These are phyloP conservation scores for Globisporangium barbulae DNA, from an alignment of 352 stramenopile species.

Conservation along the genomic window DNA sequence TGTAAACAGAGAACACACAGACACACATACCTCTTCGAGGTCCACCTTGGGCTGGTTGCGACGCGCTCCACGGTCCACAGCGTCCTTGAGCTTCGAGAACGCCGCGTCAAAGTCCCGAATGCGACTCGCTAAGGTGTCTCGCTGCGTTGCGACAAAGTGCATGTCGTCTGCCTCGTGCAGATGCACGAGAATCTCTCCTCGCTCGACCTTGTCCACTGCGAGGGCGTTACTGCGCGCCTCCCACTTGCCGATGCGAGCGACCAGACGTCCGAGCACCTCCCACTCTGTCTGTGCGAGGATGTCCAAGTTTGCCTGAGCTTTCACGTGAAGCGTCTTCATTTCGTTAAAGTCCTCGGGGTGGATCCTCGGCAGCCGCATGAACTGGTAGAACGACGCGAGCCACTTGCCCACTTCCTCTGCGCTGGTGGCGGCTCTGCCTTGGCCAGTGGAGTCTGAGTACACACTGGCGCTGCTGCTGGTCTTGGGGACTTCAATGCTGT, in stretches of 20 bases:
- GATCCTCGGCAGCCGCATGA: constrained; percentile 40
- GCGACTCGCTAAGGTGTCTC: constrained; percentile 32
- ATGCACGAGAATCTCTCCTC: constrained; percentile 42
- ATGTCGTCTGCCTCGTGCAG: constrained; percentile 63
- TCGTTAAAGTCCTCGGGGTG: constrained; percentile 32
- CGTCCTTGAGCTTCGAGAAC: constrained; percentile 60
- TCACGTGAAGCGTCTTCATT: constrained; percentile 41
- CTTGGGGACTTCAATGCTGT: constrained; percentile 72
- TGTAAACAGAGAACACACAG: neutral
- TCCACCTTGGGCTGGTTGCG: constrained; percentile 64
- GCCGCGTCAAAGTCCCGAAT: constrained; percentile 53
- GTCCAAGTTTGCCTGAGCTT: constrained; percentile 24
- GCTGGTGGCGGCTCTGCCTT: constrained; percentile 5
- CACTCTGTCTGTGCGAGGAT: constrained; percentile 42
- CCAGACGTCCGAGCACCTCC: constrained; percentile 47
- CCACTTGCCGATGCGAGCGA: constrained; percentile 57
- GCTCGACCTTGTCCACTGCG: constrained; percentile 33
- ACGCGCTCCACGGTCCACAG: constrained; percentile 56
- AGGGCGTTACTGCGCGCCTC: constrained; percentile 33
- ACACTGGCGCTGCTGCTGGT: constrained; percentile 13
- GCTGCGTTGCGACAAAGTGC: constrained; percentile 39
- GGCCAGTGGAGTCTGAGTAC: neutral
- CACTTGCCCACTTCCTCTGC: constrained; percentile 55
- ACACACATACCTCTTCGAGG: constrained; percentile 38
- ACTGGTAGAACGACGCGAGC: constrained; percentile 63